phyloP scores from a whole-genome alignment of 2,329 filamentous ascomycete genomes.

The Zalaria obscura region DNA sequence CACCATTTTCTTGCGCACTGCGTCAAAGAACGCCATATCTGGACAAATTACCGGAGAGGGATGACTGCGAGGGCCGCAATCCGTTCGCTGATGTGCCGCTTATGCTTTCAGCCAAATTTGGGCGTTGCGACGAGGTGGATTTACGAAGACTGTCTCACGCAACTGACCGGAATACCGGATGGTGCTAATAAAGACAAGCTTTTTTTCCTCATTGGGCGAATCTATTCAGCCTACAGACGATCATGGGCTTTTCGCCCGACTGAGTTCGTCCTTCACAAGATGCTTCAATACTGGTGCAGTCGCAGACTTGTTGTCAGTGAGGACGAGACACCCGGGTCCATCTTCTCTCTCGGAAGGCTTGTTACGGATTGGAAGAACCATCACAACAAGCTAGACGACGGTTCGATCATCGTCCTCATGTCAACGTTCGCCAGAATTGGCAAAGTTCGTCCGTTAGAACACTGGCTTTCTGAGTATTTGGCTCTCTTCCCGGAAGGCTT shows the following conservation, averaged over 20 bases:
- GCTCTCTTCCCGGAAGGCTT: not conserved
- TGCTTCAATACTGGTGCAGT: not conserved
- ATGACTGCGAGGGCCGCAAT: too few species aligned
- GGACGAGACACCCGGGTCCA: too few species aligned
- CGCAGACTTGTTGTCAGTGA: not conserved
- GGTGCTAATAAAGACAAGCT: not conserved
- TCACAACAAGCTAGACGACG: slow-evolving; percentile 9
- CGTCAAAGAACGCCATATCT: too few species aligned
- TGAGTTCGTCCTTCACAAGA: not conserved
- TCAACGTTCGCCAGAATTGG: slow-evolving; percentile 16
- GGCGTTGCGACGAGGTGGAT: too few species aligned
- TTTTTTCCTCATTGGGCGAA: not conserved
- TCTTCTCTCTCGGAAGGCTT: slow-evolving; percentile 5
- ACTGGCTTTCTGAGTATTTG: not conserved
- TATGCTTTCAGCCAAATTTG: too few species aligned
- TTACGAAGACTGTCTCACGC: not conserved
- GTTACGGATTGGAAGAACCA: slow-evolving; percentile 13
- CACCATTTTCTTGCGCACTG: too few species aligned
- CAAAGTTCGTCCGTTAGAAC: slow-evolving; percentile 16
- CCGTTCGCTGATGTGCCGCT: too few species aligned
- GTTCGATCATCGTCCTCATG: slow-evolving; percentile 10
- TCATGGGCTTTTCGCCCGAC: not conserved
- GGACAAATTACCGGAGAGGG: too few species aligned
- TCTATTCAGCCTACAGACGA: not conserved
- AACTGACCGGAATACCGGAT: not conserved